Evolutionary conservation across 202 grass and related monocot genomes (phyloP), one percentile per base, ranked within the genome.

Genomic region (Musa balbisiana): DNA sequence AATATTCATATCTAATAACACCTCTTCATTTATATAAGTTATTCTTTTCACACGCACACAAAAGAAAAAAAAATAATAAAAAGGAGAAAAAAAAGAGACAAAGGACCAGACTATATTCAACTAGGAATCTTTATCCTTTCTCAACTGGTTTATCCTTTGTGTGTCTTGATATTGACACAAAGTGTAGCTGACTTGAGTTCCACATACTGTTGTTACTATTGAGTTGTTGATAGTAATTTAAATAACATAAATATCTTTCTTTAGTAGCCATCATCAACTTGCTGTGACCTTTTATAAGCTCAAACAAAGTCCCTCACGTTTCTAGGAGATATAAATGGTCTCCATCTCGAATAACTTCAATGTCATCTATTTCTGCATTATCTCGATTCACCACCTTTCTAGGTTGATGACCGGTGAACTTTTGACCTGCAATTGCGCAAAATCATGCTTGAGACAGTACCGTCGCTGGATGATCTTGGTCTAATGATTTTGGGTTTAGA

Each of bases 321-420:
- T 86, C 62, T 80, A 86, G 51, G 77, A 92, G 84, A 80, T 80
- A 86, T 74, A 92, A 70, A 72, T 86, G 83, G 49, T 92, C 89
- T 0, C 81, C 89, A 55, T 92, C 89, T 73, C 83, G 89, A 81
- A 92, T 82, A 64, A 88, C 81, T 69, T 29, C 16, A n/a, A 86
- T 78, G 72, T 92, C 86, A 72, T 92, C 83, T 88, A 92, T 88
- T 84, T 88, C 89, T 71, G 83, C 89, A 23, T 84, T 70, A 76
- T 88, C 86, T 84, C 66, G 81, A 62, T 64, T 88, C 72, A 92
- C 55, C 68, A 84, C 58, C 76, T 84, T 86, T 74, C 29, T 84
- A 71, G 86, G 81, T 66, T 86, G 73, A 69, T 77, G 72, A 78
- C 81, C 81, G 51, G 73, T 73, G 84, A 88, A 92, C 81, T 84